phyloP scores from a whole-genome alignment of 2,329 filamentous ascomycete genomes.

The Fusarium paranaense region DNA sequence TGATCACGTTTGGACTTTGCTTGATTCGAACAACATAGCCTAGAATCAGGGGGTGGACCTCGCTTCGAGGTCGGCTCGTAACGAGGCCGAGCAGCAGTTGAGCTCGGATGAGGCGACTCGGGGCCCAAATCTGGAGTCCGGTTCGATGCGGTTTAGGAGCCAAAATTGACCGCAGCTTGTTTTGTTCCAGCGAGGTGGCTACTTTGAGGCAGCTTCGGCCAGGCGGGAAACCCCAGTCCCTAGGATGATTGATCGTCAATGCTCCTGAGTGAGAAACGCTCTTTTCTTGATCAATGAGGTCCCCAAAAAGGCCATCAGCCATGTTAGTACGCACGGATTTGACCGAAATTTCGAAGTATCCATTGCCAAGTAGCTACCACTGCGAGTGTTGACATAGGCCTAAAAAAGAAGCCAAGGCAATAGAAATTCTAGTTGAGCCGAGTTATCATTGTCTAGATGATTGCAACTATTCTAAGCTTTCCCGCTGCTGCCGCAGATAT shows the following conservation, averaged over 20 bases:
- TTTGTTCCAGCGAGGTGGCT: not conserved
- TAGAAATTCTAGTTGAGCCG: not conserved
- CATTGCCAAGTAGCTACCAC: not conserved
- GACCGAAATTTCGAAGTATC: not conserved
- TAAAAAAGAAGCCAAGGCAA: not conserved
- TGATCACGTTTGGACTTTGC: too few species aligned
- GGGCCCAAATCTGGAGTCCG: not conserved
- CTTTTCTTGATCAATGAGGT: too few species aligned
- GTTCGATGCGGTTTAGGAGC: not conserved
- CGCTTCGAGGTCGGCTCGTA: not conserved
- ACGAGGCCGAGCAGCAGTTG: not conserved
- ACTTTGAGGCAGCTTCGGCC: not conserved
- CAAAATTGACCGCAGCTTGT: not conserved
- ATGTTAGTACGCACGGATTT: too few species aligned
- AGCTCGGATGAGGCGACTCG: not conserved
- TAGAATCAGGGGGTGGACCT: not conserved
- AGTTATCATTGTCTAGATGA: not conserved
- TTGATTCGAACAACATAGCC: not conserved
- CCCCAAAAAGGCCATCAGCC: too few species aligned
- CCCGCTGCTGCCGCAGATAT: constrained; percentile 29
- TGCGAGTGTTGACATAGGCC: accelerated
- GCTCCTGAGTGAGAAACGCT: not conserved
- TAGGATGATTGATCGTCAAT: not conserved
- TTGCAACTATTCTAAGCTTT: constrained; percentile 7
- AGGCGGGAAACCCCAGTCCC: not conserved